Base-by-base conservation (phyloP, 75 land plant species). In the Cunninghamia lanceolata region DNA sequence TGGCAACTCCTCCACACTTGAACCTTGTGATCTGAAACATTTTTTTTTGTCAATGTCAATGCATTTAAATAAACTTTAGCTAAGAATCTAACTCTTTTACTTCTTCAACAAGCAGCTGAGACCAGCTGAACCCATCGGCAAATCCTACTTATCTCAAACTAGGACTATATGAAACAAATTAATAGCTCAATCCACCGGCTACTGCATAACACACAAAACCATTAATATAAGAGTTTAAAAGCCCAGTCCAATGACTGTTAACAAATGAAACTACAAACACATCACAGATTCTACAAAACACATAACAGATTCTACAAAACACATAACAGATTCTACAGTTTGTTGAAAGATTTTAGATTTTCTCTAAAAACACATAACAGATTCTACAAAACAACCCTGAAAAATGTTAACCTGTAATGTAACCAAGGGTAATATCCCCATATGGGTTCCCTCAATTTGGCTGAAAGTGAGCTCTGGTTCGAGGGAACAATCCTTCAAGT, bases 1-100 rank as follows among this genome's bases (percentile, higher is more conserved):
- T 16, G 14, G 94, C 86, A 25, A 93, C 30, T 17, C 92, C 93
- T 47, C 96, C 96, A 87, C 94, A 93, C 68, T 88, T 93, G 91
- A 94, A 94, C 84, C 84, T 78, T 2, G 96, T 94, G 28, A 93
- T 87, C 96, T 94, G 90, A 40, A 43, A 79, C 38, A 79, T 32
- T 9, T 8, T 70, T 30, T n/a, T 8, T 8, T 70, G 30, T n/a
- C 30, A 70, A 70, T 70, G 14, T 32, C 11, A 70, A 7, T n/a
- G 10, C 73, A 70, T n/a, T 28, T 30, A 28, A 70, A 28, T 30
- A 70, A 30, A 9, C 30, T 0, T 63, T 63, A 25, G 25, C 73
- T 70, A n/a, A 70, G 74, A 70, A 32, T 9, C 35, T 10, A n/a
- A 56, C 9, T 10, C 11, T 28, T n/a, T 70, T 70, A n/a, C 9